Evolutionary conservation across 73 alveolate species (phyloP), one percentile per base, ranked within the genome.

Genomic region (Paramecium octaurelia): DNA sequence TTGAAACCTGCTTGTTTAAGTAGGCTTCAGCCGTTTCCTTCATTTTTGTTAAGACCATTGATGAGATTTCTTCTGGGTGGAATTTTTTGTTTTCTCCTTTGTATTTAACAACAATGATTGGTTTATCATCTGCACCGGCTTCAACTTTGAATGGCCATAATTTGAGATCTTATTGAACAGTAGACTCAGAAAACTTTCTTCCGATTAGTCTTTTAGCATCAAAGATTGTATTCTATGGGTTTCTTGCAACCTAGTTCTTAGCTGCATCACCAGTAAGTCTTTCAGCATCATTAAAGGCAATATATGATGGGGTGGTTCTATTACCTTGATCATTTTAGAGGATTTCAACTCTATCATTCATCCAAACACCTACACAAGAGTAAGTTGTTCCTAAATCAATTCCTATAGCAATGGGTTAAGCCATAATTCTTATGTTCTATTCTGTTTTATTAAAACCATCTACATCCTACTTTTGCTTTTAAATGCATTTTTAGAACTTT

Each of bases 21-120:
- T 80, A 97, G 48, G 97, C 95, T 95, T 96, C 97, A 7, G 98
- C 98, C 1, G 97, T 96, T 80, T 96, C 97, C 93, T 94, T 97
- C 97, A 98, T 92, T 95, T 97, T 95, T 42, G 90, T 88, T 60
- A 98, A 93, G 75, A 96, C 94, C 96, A 96, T 92, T 31, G 98
- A 92, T 11, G 98, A 96, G 80, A 97, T 93, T 85, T 97, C 98
- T 88, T 97, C 99, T 3, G 99, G 96, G 76, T 88, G 98, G 95
- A 93, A 86, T 87, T 88, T 95, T 96, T 95, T 93, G 85, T 76
- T 85, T 80, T 92, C 94, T 34, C 97, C 95, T 89, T 89, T 93
- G 95, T 36, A 94, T 20, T 92, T 75, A 68, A 96, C 96, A 71
- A 93, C 96, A 76, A 96, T 92, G 86, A 90, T 86, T 58, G 98